phyloP scores from a whole-genome alignment of 108 stramenopile species.

The Cyclotella atomus region DNA sequence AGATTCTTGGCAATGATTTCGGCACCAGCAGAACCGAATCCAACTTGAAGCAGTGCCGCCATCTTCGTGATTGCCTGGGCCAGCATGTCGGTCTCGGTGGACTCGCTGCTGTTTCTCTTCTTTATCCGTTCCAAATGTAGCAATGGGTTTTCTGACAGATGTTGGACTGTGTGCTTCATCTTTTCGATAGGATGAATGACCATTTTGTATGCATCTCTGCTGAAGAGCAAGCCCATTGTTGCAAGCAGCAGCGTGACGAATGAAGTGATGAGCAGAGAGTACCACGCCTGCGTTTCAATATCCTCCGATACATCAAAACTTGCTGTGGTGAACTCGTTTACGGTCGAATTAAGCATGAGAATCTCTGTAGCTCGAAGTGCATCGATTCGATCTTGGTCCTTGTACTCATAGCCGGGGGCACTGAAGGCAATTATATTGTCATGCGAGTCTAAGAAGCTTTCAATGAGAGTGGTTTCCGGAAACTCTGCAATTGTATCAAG shows the following conservation, averaged over 20 bases:
- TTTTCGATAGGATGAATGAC: slow-evolving; percentile 73
- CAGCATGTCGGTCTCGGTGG: slow-evolving; percentile 67
- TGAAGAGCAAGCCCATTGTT: slow-evolving; percentile 56
- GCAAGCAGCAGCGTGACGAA: slow-evolving; percentile 62
- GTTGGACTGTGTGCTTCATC: slow-evolving; percentile 46
- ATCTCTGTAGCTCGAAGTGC: slow-evolving; percentile 39
- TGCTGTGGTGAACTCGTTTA: slow-evolving; percentile 24
- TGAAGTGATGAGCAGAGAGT: slow-evolving; percentile 38
- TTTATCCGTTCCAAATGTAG: slow-evolving; percentile 52
- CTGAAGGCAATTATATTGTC: slow-evolving; percentile 54
- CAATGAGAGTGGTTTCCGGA: slow-evolving; percentile 26
- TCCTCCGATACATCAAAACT: slow-evolving; percentile 52
- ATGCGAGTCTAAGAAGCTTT: slow-evolving; percentile 38
- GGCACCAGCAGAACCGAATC: slow-evolving; percentile 79
- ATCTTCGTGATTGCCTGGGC: slow-evolving; percentile 72
- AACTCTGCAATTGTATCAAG: slow-evolving; percentile 43
- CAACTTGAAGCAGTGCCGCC: slow-evolving; percentile 63
- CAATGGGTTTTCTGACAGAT: slow-evolving; percentile 64
- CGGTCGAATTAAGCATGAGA: slow-evolving; percentile 28
- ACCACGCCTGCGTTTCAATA: slow-evolving; percentile 37
- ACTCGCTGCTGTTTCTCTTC: slow-evolving; percentile 41
- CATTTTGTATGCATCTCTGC: slow-evolving; percentile 64
- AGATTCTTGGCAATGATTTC: slow-evolving; percentile 74
- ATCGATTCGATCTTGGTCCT: slow-evolving; percentile 37
- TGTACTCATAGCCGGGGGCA: slow-evolving; percentile 28